A percentile compares a stretch with the other conserved stretches of the same genome.
Conservation (phyloP, 352 stramenopile genomes). For the Globisporangium polare region DNA sequence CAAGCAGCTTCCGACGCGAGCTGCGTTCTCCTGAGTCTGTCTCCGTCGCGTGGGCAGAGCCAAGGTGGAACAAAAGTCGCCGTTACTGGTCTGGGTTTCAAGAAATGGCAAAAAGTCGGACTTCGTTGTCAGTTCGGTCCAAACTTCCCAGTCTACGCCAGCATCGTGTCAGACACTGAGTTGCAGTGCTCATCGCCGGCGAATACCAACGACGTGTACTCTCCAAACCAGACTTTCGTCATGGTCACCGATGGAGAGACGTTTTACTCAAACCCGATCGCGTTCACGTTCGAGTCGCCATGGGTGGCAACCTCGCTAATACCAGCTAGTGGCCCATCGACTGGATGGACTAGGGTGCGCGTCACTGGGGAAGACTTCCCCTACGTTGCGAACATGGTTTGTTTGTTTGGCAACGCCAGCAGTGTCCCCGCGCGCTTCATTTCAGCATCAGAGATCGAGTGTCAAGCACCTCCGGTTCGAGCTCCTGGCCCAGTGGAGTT, state of each 20-base stretch:
- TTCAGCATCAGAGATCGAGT: constrained; percentile 25
- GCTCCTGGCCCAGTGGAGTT: constrained; percentile 22
- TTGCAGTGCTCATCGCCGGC: constrained; percentile 37
- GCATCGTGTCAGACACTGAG: constrained; percentile 33
- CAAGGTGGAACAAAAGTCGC: constrained; percentile 41
- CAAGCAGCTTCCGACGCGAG: constrained; percentile 22
- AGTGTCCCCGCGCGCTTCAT: constrained; percentile 21
- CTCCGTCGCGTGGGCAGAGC: constrained; percentile 26
- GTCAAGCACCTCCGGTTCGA: constrained; percentile 15
- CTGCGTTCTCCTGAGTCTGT: constrained; percentile 22
- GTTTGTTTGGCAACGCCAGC: constrained; percentile 29
- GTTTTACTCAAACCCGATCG: constrained; percentile 60
- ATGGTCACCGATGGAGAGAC: constrained; percentile 50
- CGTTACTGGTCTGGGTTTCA: constrained; percentile 44
- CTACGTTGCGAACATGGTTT: constrained; percentile 22
- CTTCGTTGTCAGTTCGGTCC: constrained; percentile 58
- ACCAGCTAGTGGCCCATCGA: constrained; percentile 25
- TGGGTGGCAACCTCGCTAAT: constrained; percentile 29
- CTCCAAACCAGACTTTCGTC: constrained; percentile 31
- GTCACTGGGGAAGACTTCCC: constrained; percentile 33
- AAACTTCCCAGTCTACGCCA: constrained; percentile 26
- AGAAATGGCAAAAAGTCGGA: constrained; percentile 12
- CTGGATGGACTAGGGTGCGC: constrained; percentile 30
- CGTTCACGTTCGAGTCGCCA: constrained; percentile 38
- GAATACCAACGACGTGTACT: constrained; percentile 16